Evolutionary conservation across 2,329 filamentous ascomycete genomes (phyloP).

Genomic region (Aciculosporium take): DNA sequence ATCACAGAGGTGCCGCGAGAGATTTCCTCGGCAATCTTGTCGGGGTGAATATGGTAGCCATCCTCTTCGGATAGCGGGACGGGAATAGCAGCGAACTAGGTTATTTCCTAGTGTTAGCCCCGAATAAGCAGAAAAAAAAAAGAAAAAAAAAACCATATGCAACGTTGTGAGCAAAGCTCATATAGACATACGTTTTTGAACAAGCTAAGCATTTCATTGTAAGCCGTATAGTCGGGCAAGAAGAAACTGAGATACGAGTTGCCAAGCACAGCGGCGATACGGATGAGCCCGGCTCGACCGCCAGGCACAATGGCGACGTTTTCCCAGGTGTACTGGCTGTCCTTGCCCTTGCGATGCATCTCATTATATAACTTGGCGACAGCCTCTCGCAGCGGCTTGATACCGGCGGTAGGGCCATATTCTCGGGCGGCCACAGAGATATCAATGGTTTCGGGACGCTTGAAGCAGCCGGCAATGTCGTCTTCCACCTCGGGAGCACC

Average conservation of each 20-base stretch:
- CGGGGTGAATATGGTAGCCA: slow-evolving; percentile 82
- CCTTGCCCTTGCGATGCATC: slow-evolving; percentile 76
- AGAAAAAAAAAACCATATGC: neutral
- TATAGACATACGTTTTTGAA: slow-evolving; percentile 61
- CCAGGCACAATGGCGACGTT: slow-evolving; percentile 95
- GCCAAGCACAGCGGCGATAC: slow-evolving; percentile 85
- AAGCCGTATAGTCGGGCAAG: slow-evolving; percentile 89
- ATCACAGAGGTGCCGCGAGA: slow-evolving; percentile 77
- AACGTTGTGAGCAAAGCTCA: neutral
- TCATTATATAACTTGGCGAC: slow-evolving; percentile 89
- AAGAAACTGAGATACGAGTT: slow-evolving; percentile 91
- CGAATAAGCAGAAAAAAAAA: neutral
- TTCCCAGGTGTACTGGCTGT: slow-evolving; percentile 88
- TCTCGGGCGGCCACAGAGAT: slow-evolving; percentile 68
- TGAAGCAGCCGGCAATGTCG: slow-evolving; percentile 79
- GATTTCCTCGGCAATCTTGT: slow-evolving; percentile 87
- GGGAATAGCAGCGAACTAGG: slow-evolving; percentile 68
- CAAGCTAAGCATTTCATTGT: slow-evolving; percentile 91
- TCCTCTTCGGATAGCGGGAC: slow-evolving; percentile 75
- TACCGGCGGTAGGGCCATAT: slow-evolving; percentile 88
- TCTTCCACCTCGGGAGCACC: slow-evolving; percentile 90
- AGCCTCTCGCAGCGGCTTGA: slow-evolving; percentile 76
- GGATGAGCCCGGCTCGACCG: slow-evolving; percentile 80
- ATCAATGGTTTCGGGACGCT: slow-evolving; percentile 64
- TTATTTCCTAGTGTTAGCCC: neutral